phyloP scores from a whole-genome alignment of 192 early-diverging fungal genomes.

The Ambispora gerdemannii region DNA sequence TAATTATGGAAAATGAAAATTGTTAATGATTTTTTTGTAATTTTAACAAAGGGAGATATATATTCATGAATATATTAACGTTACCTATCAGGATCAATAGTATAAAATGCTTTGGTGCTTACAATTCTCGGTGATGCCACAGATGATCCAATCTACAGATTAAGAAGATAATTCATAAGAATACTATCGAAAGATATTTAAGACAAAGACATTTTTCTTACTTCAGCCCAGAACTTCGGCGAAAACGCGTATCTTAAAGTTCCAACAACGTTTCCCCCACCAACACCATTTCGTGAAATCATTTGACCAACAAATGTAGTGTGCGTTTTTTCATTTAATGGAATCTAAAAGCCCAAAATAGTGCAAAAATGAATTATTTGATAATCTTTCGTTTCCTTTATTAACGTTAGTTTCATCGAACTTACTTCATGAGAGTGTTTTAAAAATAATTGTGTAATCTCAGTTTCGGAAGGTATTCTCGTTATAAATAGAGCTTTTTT shows the following conservation, averaged over 20 bases:
- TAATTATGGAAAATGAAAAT: conserved; percentile 23
- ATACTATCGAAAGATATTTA: neutral
- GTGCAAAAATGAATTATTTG: neutral
- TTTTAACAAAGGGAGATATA: neutral
- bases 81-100: conserved; percentile 47
- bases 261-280: conserved; percentile 73
- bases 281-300: conserved; percentile 63
- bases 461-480: conserved; percentile 8
- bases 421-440: conserved; percentile 64
- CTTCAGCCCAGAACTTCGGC: conserved; percentile 68
- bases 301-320: conserved; percentile 57
- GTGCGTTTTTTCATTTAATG: conserved; percentile 50
- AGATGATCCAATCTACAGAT: conserved; percentile 53
- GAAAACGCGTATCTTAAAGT: conserved; percentile 75
- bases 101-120: conserved; percentile 59
- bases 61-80: neutral
- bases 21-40: neutral
- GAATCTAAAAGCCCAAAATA: conserved; percentile 39
- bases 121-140: conserved; percentile 52
- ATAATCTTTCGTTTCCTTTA: no score
- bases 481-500: conserved; percentile 31
- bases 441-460: conserved; percentile 52
- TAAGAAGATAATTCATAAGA: neutral
- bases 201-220: conserved; percentile 31
- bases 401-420: no score